Evolutionary conservation across 2,329 filamentous ascomycete species (phyloP).

Genomic region (Pestalotiopsis sp.): DNA sequence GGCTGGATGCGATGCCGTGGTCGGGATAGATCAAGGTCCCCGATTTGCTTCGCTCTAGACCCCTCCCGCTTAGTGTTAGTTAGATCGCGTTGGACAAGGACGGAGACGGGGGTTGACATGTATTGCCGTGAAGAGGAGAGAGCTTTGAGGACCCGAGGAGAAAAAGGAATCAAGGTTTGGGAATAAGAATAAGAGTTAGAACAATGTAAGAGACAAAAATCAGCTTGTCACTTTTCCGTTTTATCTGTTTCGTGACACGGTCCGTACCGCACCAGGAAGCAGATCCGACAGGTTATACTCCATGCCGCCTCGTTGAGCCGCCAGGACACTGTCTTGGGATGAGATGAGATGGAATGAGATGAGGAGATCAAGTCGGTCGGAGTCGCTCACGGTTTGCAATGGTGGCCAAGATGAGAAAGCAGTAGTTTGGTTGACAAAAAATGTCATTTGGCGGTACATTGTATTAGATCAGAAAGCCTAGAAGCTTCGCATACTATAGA

Average conservation of each 20-base stretch:
- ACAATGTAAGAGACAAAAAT: not conserved
- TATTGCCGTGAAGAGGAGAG: not conserved
- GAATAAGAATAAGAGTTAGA: not conserved
- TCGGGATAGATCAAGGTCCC: too few species aligned
- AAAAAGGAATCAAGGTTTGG: not conserved
- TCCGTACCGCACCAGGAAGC: not conserved
- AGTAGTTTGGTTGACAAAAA: not conserved
- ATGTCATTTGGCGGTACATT: not conserved
- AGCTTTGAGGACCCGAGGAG: not conserved
- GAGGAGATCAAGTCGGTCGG: not conserved
- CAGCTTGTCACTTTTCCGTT: not conserved
- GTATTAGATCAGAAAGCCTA: constrained; percentile 2
- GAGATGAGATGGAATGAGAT: not conserved
- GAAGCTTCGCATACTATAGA: constrained; percentile 7
- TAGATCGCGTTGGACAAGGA: too few species aligned
- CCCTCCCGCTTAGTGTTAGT: too few species aligned
- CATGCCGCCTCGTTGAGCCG: not conserved
- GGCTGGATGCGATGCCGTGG: too few species aligned
- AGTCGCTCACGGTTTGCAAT: not conserved
- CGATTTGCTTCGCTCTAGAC: too few species aligned
- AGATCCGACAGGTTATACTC: not conserved
- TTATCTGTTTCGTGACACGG: not conserved
- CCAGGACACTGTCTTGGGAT: not conserved
- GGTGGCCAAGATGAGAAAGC: not conserved
- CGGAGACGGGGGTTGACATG: too few species aligned